Conservation (phyloP, 2,329 filamentous ascomycete genomes). For the Elsinoe batatas region DNA sequence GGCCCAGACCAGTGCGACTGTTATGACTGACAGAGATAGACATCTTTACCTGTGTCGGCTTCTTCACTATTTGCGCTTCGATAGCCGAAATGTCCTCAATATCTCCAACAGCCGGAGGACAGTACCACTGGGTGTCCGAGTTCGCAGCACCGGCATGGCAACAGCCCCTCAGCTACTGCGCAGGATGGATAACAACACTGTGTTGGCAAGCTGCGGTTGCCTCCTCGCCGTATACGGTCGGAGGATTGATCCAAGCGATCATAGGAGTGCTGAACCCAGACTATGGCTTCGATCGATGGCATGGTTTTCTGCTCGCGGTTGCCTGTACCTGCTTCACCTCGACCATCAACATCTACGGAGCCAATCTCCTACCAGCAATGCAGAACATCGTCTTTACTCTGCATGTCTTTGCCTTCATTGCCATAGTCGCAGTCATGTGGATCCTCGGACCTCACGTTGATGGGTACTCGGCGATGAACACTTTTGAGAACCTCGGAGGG, state of each 20-base stretch:
- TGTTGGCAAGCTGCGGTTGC: slow-evolving; percentile 43
- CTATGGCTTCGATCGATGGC: slow-evolving; percentile 37
- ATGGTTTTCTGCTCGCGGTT: slow-evolving; percentile 41
- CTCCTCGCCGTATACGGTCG: slow-evolving; percentile 39
- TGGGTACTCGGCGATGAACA: slow-evolving; percentile 27
- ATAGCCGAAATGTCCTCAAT: slow-evolving; percentile 28
- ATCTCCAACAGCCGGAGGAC: slow-evolving; percentile 18
- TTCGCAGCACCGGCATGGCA: slow-evolving; percentile 24
- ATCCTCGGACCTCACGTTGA: slow-evolving; percentile 22
- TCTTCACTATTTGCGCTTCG: slow-evolving; percentile 19
- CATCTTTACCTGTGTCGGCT: slow-evolving; percentile 21
- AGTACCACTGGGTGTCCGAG: slow-evolving; percentile 24
- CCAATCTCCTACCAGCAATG: slow-evolving; percentile 27
- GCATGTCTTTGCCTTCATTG: slow-evolving; percentile 31
- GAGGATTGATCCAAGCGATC: slow-evolving; percentile 38
- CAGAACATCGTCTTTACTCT: slow-evolving; percentile 31
- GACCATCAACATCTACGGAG: slow-evolving; percentile 32
- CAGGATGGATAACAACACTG: slow-evolving; percentile 41
- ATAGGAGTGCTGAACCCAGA: slow-evolving; percentile 34
- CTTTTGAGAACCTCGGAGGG: slow-evolving; percentile 30
- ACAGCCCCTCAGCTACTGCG: slow-evolving; percentile 23
- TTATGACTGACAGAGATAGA: neutral
- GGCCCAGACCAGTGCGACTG: neutral
- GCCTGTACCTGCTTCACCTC: slow-evolving; percentile 36
- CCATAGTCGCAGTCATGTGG: slow-evolving; percentile 20